Evolutionary conservation across 331 rosid genomes (phyloP).

Genomic region (Rhamnella rubrinervis): DNA sequence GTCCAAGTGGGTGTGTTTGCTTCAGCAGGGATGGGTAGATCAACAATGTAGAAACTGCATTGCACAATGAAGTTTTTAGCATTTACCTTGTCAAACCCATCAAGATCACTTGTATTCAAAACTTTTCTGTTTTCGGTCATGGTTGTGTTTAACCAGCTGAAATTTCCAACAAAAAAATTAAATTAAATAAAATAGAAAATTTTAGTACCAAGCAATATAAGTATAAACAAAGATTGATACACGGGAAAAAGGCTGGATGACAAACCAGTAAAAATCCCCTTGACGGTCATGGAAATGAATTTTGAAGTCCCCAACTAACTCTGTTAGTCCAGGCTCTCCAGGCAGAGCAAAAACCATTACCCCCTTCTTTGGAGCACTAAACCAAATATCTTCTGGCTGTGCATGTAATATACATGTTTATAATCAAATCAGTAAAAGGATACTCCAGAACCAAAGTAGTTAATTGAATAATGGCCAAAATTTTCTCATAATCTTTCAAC

Average conservation of each 20-base stretch:
- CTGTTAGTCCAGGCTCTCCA: constrained; percentile 98
- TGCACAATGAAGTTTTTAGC: neutral
- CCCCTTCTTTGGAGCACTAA: constrained; percentile 97
- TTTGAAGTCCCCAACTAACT: constrained; percentile 89
- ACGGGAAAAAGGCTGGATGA: constrained; percentile 3
- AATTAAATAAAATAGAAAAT: constrained; percentile 8
- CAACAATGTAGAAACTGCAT: neutral
- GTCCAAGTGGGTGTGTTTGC: neutral
- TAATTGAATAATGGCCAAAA: neutral
- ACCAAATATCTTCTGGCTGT: constrained; percentile 98
- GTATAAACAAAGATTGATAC: constrained; percentile 10
- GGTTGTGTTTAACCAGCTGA: constrained; percentile 94
- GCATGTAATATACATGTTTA: constrained; percentile 3
- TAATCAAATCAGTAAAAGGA: constrained; percentile 22
- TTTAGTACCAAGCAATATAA: constrained; percentile 19
- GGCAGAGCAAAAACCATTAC: constrained; percentile 97
- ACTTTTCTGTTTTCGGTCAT: constrained; percentile 90
- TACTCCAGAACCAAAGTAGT: constrained; percentile 15
- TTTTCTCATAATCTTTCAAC: neutral
- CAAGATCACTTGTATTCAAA: constrained; percentile 78
- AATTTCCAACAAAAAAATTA: constrained; percentile 14
- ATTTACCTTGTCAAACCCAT: constrained; percentile 93
- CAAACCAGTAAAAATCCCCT: constrained; percentile 96
- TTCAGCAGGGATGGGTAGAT: neutral
- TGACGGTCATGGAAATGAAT: constrained; percentile 94